Conservation (phyloP, 2,329 filamentous ascomycete genomes). For the Colletotrichum tropicicola region DNA sequence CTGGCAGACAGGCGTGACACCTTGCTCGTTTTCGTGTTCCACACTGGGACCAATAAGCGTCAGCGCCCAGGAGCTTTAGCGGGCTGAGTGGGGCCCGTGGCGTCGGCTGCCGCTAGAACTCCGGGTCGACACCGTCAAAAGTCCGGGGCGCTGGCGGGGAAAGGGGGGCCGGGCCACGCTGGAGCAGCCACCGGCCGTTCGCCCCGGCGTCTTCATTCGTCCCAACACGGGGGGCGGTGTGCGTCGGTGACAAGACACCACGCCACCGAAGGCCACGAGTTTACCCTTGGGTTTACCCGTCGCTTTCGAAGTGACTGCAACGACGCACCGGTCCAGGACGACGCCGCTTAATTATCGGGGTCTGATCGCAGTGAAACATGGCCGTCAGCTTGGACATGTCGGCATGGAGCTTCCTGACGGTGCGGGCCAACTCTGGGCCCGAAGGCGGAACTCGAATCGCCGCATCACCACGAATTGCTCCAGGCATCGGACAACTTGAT, state of each 20-base stretch:
- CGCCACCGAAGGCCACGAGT: not conserved
- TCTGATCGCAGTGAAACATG: not conserved
- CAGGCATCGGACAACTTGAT: not conserved
- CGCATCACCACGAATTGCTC: not conserved
- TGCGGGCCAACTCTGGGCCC: not conserved
- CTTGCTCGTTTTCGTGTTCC: slow-evolving; percentile 23
- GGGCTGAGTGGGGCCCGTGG: not conserved
- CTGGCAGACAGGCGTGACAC: not conserved
- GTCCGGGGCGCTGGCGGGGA: not conserved
- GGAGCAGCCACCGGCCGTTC: not conserved
- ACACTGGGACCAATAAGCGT: not conserved
- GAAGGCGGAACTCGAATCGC: not conserved
- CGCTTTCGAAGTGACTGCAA: not conserved
- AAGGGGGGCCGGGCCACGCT: not conserved
- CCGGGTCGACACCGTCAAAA: slow-evolving; percentile 24
- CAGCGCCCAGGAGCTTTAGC: not conserved
- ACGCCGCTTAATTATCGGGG: not conserved
- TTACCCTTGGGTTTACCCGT: not conserved
- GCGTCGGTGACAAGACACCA: not conserved
- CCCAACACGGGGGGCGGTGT: not conserved
- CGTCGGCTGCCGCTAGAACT: slow-evolving; percentile 26
- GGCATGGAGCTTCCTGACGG: not conserved
- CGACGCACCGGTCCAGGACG: no score
- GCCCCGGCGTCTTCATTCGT: no score
- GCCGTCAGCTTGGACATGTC: not conserved